Evolutionary conservation across 1,284 basidiomycete genomes (phyloP).

Genomic region (Bondarzewia mesenterica): DNA sequence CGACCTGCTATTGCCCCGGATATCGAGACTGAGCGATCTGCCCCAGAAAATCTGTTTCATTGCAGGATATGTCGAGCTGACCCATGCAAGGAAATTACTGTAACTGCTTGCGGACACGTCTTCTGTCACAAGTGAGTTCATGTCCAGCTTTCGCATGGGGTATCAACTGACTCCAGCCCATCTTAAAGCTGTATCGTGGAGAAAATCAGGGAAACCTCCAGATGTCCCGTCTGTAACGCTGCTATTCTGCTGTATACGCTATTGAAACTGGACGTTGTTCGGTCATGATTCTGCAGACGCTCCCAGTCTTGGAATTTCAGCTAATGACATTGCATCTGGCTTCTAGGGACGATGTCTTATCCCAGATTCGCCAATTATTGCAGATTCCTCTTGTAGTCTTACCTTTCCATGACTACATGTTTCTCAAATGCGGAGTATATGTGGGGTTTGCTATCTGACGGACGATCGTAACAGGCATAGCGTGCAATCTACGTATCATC

Average conservation of each 20-base stretch:
- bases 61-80: constrained; percentile 6
- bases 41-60: neutral
- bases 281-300: too few species aligned
- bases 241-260: neutral
- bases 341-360: too few species aligned
- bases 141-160: neutral
- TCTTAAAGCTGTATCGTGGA: neutral
- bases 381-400: too few species aligned
- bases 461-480: too few species aligned
- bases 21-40: neutral
- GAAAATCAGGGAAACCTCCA: neutral
- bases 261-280: neutral
- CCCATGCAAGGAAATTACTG: constrained; percentile 3
- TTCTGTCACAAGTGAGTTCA: constrained; percentile 5
- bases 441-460: too few species aligned
- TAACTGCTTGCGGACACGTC: constrained; percentile 6
- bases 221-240: neutral
- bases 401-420: too few species aligned
- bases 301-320: too few species aligned
- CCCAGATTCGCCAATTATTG: too few species aligned
- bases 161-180: neutral
- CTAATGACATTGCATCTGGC: too few species aligned
- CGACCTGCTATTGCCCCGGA: neutral
- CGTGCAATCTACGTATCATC: too few species aligned
- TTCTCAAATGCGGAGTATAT: too few species aligned